A percentile compares a stretch with the other conserved stretches of the same genome.
These are phyloP conservation scores for Fagopyrum esculentum DNA, from an alignment of 148 eudicot species.

Conservation along the genomic window DNA sequence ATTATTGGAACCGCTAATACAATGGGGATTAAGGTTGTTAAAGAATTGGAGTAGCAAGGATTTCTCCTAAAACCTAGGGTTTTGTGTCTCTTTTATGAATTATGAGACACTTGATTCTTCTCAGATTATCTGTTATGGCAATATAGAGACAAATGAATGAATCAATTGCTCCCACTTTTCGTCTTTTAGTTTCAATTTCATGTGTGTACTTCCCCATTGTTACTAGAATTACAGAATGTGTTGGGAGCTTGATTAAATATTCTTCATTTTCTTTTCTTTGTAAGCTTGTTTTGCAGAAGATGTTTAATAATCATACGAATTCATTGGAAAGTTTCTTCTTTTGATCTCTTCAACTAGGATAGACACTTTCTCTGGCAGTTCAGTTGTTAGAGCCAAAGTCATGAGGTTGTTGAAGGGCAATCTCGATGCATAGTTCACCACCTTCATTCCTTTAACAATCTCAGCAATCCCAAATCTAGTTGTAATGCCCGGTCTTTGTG, in stretches of 20 bases:
- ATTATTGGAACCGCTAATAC: slow-evolving; percentile 75
- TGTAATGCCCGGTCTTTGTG: no score
- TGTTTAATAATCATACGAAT: no score
- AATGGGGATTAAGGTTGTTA: slow-evolving; percentile 70
- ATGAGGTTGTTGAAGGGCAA: no score
- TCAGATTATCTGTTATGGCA: slow-evolving; percentile 1
- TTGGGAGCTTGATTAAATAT: neutral
- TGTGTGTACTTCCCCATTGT: neutral
- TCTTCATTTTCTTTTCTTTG: neutral
- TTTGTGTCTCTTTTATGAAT: neutral
- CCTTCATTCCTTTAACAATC: no score
- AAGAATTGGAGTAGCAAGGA: slow-evolving; percentile 49
- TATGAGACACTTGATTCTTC: neutral
- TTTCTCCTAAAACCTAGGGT: slow-evolving; percentile 1
- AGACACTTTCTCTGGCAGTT: no score
- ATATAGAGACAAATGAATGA: neutral
- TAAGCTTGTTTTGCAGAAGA: no score
- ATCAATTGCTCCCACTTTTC: neutral
- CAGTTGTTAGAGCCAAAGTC: no score
- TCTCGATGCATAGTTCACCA: no score
- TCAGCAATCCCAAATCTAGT: no score
- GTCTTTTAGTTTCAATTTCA: neutral
- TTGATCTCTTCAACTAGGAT: no score
- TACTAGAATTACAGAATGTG: neutral
- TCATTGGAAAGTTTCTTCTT: no score